Percentiles rank a stretch among this genome's conserved stretches.
Conservation (phyloP, 1,284 basidiomycete species). For the Rhodotorula sp. region DNA sequence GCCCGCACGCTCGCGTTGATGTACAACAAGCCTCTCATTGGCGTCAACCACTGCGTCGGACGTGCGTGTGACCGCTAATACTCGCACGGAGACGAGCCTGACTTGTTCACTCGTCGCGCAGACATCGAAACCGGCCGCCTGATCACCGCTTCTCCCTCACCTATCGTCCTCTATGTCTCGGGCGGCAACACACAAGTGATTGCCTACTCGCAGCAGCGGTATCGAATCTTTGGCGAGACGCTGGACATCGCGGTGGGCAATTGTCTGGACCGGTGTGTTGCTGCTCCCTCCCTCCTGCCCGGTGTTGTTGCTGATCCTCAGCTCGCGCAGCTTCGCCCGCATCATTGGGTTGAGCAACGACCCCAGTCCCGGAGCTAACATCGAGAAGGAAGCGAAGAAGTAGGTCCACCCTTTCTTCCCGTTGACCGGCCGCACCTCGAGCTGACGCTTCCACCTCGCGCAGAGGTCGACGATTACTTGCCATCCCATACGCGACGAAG, state of each 20-base stretch:
- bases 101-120: conserved; percentile 47
- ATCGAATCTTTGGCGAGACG: conserved; percentile 98
- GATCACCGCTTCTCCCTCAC: conserved; percentile 90
- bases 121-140: conserved; percentile 99
- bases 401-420: conserved; percentile 48
- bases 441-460: background rate
- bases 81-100: background rate
- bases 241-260: conserved; percentile 99
- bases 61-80: conserved; percentile 59
- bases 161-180: conserved; percentile 96
- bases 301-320: background rate
- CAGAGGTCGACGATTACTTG: conserved; percentile 62
- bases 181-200: conserved; percentile 99
- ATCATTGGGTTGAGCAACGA: conserved; percentile 96
- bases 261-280: conserved; percentile 75
- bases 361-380: conserved; percentile 97
- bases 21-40: conserved; percentile 86
- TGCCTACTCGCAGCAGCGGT: conserved; percentile 93
- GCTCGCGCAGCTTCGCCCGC: conserved; percentile 64
- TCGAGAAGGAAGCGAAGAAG: conserved; percentile 92
- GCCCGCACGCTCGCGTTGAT: conserved; percentile 86
- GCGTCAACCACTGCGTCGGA: conserved; percentile 97
- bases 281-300: background rate
- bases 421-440: too few relatives aligned
- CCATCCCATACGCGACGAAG: conserved; percentile 93